Evolutionary conservation across 2,329 filamentous ascomycete species (phyloP), one percentile per base, ranked within the genome.

Genomic region (Colletotrichum theobromicola): DNA sequence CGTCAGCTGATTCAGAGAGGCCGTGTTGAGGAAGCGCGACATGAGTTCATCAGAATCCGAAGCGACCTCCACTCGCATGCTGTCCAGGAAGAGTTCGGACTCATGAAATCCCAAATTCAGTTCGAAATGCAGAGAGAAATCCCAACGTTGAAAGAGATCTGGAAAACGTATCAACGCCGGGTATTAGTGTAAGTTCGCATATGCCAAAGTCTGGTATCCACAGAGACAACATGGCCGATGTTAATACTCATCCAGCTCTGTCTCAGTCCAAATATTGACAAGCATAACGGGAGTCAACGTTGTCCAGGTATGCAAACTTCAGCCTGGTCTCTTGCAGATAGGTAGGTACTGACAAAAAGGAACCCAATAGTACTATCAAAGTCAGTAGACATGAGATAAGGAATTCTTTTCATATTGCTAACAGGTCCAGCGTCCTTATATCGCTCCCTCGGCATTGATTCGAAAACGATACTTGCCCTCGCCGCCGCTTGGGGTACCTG

Each of bases 401-500:
- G 4, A n/a, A 10, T 10, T 12, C 3, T 58, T 0, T 6, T 9
- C 2, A 28, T 28, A 15, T 58, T 7, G 5, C 26, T 30, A 58
- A 18, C 10, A 60, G 8, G 7, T 9, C 32, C 9, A 34, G 24
- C 55, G 30, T 60, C 24, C 7, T 9, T 60, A 9, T 58, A 60
- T n/a, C 55, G 55, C 0, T 34, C 55, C 2, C 55, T 60, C 55
- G 55, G 28, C 55, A 60, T 60, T 7, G 28, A 60, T 9, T 32
- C 28, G 55, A 60, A 21, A 26, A 60, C 55, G 5, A 32, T 34
- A 13, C 55, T 60, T 7, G 55, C 55, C 18, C 55, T 32, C 2
- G 28, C 55, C 55, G 55, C 55, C 18, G 55, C 32, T 60, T 60
- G 55, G 55, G 55, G 55, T 30, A 60, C 55, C 55, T 60, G 55